Evolutionary conservation across 495 filamentous ascomycete genomes (phyloP).

Genomic region (Tuber aestivum): DNA sequence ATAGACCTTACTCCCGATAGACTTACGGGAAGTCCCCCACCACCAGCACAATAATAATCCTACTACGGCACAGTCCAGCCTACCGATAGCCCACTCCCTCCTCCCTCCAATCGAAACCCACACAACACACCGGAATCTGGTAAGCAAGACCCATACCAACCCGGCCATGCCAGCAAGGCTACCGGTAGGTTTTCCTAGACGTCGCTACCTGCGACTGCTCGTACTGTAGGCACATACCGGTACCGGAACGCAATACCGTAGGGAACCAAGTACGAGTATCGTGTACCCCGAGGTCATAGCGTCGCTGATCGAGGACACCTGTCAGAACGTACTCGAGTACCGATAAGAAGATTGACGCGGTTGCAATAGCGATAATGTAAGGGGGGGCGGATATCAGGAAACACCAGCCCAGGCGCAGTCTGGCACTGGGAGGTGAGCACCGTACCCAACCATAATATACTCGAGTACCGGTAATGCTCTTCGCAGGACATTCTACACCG

Average conservation of each 20-base stretch:
- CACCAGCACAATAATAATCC: no score
- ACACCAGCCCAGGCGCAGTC: background rate
- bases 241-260: no score
- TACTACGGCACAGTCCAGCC: background rate
- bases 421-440: background rate
- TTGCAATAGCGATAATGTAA: background rate
- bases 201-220: background rate
- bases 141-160: background rate
- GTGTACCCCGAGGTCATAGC: background rate
- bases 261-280: background rate
- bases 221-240: no score
- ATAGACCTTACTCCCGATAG: no score
- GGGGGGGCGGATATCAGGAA: background rate
- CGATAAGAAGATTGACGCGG: background rate
- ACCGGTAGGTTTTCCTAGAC: background rate
- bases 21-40: no score
- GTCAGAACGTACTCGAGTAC: background rate
- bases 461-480: background rate
- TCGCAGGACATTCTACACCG: background rate
- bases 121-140: background rate
- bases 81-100: no score
- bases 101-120: background rate
- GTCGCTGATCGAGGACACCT: background rate
- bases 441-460: background rate
- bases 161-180: background rate